Percentiles rank a stretch among this genome's conserved stretches.
Evolutionary conservation across 108 stramenopile genomes (phyloP).

Genomic region (Skeletonema marinoi): DNA sequence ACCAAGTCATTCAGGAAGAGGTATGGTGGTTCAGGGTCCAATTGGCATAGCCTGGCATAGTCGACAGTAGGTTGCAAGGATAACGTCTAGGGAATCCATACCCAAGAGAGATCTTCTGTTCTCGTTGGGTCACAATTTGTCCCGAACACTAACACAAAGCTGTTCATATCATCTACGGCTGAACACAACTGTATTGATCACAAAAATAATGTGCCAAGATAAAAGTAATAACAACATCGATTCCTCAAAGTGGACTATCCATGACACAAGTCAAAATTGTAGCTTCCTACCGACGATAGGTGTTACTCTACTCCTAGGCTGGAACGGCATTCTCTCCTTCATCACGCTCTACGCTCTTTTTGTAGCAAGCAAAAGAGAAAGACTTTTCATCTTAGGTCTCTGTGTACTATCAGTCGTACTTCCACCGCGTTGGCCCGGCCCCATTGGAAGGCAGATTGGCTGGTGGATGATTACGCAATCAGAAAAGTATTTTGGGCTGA

Average conservation of each 20-base stretch:
- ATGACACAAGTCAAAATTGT: slow-evolving; percentile 23
- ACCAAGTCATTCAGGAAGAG: neutral
- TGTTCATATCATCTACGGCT: no score
- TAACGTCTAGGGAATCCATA: neutral
- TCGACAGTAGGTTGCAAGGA: neutral
- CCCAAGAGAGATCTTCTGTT: neutral
- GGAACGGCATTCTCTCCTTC: slow-evolving; percentile 40
- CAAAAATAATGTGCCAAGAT: no score
- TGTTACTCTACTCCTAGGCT: slow-evolving; percentile 45
- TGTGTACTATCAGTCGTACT: slow-evolving; percentile 18
- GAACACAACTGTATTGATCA: no score
- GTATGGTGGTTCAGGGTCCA: neutral
- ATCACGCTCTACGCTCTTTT: slow-evolving; percentile 29
- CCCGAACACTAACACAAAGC: neutral
- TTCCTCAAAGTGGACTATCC: slow-evolving; percentile 25
- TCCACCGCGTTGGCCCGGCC: slow-evolving; percentile 43
- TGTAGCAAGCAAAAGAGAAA: slow-evolving; percentile 20
- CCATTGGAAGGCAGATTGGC: slow-evolving; percentile 25
- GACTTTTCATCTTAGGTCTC: slow-evolving; percentile 23
- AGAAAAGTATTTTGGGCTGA: slow-evolving; percentile 57
- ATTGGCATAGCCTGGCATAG: neutral
- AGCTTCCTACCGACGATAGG: slow-evolving; percentile 35
- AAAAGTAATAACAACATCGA: no score
- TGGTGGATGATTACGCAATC: slow-evolving; percentile 51
- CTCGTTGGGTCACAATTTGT: neutral